A percentile compares a stretch with the other conserved stretches of the same genome.
Evolutionary conservation across 305 asterid species (phyloP).

Genomic region (Salvia sclarea): DNA sequence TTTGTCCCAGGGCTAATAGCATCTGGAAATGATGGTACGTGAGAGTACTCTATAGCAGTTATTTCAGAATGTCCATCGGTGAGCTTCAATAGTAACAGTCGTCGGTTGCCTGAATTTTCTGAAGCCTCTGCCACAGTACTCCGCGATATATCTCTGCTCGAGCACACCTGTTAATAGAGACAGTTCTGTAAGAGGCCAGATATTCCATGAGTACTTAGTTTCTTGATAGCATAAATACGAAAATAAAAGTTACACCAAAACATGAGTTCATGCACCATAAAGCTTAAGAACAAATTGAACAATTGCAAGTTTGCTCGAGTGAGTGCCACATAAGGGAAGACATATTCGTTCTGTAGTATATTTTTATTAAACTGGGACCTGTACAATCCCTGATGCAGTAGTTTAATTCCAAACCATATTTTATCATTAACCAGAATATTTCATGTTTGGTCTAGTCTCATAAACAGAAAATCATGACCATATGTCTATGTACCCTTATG

Average conservation of each 20-base stretch:
- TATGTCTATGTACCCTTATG: not conserved
- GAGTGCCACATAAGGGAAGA: not conserved
- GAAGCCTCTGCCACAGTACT: conserved; percentile 57
- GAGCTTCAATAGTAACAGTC: conserved; percentile 69
- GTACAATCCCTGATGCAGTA: not conserved
- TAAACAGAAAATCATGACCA: not conserved
- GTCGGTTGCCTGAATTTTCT: conserved; percentile 53
- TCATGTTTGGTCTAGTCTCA: not conserved
- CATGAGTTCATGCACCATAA: not conserved
- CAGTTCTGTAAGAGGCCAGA: not conserved
- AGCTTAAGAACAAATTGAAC: conserved; percentile 13
- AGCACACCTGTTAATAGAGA: conserved; percentile 49
- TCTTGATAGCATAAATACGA: not conserved
- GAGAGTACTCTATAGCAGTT: conserved; percentile 69
- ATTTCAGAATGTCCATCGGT: conserved; percentile 81
- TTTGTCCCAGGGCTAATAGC: conserved; percentile 82
- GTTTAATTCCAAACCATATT: not conserved
- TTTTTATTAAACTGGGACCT: not conserved
- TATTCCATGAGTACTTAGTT: not conserved
- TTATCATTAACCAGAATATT: not conserved
- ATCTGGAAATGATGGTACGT: conserved; percentile 66
- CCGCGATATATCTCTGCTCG: conserved; percentile 64
- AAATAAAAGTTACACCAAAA: not conserved
- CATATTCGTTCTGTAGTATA: not conserved
- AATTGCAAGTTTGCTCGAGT: not conserved